Conservation (phyloP, 176 grass and related monocot species). For the Thalia dealbata region DNA sequence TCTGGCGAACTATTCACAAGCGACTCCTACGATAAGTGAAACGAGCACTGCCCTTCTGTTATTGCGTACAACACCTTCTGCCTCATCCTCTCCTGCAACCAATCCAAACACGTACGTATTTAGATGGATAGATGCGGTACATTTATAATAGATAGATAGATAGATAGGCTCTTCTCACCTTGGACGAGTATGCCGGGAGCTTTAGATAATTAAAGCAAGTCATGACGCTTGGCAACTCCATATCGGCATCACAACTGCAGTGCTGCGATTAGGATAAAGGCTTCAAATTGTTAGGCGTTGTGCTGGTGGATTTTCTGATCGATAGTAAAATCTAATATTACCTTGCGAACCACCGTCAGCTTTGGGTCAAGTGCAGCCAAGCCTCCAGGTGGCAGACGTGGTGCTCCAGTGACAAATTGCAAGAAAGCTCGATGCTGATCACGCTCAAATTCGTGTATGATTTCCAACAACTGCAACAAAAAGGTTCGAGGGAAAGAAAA, state of each 20-base stretch:
- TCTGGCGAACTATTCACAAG: too few species aligned
- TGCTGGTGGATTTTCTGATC: constrained; percentile 5
- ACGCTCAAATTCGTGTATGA: constrained; percentile 69
- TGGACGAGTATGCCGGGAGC: constrained; percentile 82
- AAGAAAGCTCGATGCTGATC: constrained; percentile 74
- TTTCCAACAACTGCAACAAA: constrained; percentile 70
- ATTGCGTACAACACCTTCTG: constrained; percentile 57
- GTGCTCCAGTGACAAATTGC: constrained; percentile 93
- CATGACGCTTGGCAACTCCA: constrained; percentile 93
- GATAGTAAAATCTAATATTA: constrained; percentile 32
- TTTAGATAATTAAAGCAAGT: constrained; percentile 98
- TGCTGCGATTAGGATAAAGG: constrained; percentile 52
- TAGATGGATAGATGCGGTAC: too few species aligned
- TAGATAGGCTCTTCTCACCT: constrained; percentile 31
- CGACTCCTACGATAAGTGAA: constrained; percentile 49
- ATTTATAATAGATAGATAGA: not conserved
- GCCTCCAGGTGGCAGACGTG: constrained; percentile 81
- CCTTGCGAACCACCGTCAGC: constrained; percentile 93
- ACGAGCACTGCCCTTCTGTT: constrained; percentile 65
- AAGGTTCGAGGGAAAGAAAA: constrained; percentile 1
- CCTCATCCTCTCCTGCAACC: constrained; percentile 56
- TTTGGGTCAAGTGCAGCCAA: constrained; percentile 81
- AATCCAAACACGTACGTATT: not conserved
- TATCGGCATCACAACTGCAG: constrained; percentile 47
- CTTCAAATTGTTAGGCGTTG: not conserved